Base-by-base conservation (phyloP, 805 yeast species). In the Suhomyces pyralidae region DNA sequence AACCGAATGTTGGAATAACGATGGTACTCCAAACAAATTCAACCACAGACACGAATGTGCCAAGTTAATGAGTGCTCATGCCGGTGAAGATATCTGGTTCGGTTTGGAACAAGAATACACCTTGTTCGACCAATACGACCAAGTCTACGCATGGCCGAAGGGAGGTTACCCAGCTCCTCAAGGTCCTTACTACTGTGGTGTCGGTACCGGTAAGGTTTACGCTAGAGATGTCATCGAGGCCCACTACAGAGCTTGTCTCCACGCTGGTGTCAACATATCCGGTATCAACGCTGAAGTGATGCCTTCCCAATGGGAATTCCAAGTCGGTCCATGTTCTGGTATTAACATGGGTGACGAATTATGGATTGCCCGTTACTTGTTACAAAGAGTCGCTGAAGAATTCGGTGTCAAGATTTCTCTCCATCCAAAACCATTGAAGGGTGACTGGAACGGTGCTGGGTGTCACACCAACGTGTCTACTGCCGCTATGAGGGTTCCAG, bases 301-400 rank as follows among this genome's bases (percentile, higher is more conserved):
- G 98, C 99, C 99, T 55, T 91, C 97, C 56, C 99, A 93, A 82
- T 93, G 99, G 99, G 99, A 93, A 81, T 93, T 89, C 89, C 99
- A 93, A 82, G 98, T 93, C 62, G 99, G 99, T 67, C 98, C 99
- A 61, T 90, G 97, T 76, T 83, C 77, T 60, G 99, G 99, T 69
- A 93, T 94, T 71, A 74, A 77, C 63, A 93, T 93, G 98, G 98
- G 97, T 73, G 99, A 93, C 75, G 87, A 93, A 76, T 83, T 94
- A 71, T 93, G 98, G 93, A 82, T 92, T 69, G 94, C 97, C 56
- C 86, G 99, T 77, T 94, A 90, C 75, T 79, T 94, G 65, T 80
- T 94, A 69, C 85, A 84, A 78, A 87, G 97, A 78, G 94, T 91
- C 51, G 97, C 98, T 61, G 99, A 94, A 81, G 99, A 94, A 76